These are phyloP conservation scores for Penicillium sclerotigenum DNA, from an alignment of 2,329 filamentous ascomycete genomes.

Conservation along the genomic window DNA sequence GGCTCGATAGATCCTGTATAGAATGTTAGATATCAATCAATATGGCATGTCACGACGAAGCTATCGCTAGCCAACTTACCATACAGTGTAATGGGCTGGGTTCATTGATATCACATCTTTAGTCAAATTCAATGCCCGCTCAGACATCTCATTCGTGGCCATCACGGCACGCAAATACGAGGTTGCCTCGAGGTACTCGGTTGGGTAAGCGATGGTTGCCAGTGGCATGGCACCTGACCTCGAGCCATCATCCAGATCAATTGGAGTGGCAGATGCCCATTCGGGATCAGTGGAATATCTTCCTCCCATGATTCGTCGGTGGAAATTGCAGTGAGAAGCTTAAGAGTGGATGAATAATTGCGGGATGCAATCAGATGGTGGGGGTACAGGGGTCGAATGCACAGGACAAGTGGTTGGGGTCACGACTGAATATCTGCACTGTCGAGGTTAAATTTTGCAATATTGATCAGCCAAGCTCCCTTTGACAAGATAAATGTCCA, in stretches of 20 bases:
- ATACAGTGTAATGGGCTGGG: conserved; percentile 96
- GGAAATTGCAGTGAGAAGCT: neutral
- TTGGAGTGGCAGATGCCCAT: conserved; percentile 81
- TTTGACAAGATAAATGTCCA: neutral
- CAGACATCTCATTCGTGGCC: conserved; percentile 78
- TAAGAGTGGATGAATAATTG: neutral
- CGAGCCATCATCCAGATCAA: conserved; percentile 77
- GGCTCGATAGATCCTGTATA: conserved; percentile 73
- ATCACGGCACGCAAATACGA: conserved; percentile 92
- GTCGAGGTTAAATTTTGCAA: neutral
- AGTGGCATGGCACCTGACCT: conserved; percentile 57
- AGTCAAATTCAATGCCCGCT: conserved; percentile 75
- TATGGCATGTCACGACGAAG: neutral
- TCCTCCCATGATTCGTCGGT: conserved; percentile 25
- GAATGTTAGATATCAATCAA: conserved; percentile 11
- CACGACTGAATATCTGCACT: neutral
- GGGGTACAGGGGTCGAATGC: conserved; percentile 1
- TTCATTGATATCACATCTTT: conserved; percentile 90
- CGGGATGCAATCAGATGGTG: conserved; percentile 2
- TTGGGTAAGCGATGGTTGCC: conserved; percentile 86
- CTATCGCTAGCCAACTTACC: conserved; percentile 51
- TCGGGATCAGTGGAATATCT: conserved; percentile 64
- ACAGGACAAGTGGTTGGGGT: neutral
- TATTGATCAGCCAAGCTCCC: neutral
- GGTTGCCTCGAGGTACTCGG: conserved; percentile 88